Percentiles rank a stretch among this genome's conserved stretches.
Conservation (phyloP, 441 rosid species). For the Pelargonium australe region DNA sequence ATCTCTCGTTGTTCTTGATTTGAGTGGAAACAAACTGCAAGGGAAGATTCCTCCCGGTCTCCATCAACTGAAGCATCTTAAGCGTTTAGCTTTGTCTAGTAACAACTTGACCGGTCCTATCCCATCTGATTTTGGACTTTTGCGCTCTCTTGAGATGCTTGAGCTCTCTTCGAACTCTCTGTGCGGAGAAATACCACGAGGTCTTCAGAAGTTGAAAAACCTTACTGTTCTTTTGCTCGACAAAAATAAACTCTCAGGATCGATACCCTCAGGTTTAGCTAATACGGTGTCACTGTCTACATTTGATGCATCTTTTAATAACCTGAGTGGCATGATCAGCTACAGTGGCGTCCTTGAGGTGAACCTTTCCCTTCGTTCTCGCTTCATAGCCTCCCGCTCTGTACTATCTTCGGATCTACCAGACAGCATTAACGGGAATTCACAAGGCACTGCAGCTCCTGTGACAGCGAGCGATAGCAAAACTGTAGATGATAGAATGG, state of each 20-base stretch:
- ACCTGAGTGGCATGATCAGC: no score
- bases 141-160: slow-evolving; percentile 34
- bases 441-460: slow-evolving; percentile 22
- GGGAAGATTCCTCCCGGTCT: slow-evolving; percentile 40
- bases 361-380: slow-evolving; percentile 38
- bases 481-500: slow-evolving; percentile 27
- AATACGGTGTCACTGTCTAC: slow-evolving; percentile 15
- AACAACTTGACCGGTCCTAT: slow-evolving; percentile 42
- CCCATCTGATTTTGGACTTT: slow-evolving; percentile 36
- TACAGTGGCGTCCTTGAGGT: slow-evolving; percentile 5
- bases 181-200: slow-evolving; percentile 42
- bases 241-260: slow-evolving; percentile 47
- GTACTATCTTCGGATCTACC: slow-evolving; percentile 27
- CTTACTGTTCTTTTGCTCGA: slow-evolving; percentile 46
- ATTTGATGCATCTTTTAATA: no score
- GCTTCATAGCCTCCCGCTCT: slow-evolving; percentile 25
- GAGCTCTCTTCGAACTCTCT: slow-evolving; percentile 54
- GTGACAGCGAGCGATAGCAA: slow-evolving; percentile 13
- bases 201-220: slow-evolving; percentile 37
- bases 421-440: slow-evolving; percentile 12
- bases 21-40: slow-evolving; percentile 43
- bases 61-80: slow-evolving; percentile 29
- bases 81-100: slow-evolving; percentile 44
- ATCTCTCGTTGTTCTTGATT: slow-evolving; percentile 39
- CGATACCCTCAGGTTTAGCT: slow-evolving; percentile 46